These are phyloP conservation scores for Marasmius sp. DNA, from an alignment of 1,284 basidiomycete species.

Conservation along the genomic window DNA sequence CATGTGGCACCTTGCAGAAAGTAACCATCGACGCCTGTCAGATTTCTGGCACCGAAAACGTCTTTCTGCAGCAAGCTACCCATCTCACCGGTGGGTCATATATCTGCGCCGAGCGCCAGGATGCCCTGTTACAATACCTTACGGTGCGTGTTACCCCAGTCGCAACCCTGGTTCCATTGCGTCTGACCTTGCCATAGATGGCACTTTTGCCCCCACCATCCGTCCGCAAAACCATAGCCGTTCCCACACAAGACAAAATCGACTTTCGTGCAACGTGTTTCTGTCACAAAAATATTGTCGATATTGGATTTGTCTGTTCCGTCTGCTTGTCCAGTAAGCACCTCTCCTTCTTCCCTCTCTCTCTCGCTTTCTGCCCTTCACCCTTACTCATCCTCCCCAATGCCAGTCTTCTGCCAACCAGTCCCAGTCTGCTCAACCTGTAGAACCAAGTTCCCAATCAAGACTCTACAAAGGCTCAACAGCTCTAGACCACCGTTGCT, in stretches of 20 bases:
- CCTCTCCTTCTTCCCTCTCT: conserved; percentile 4
- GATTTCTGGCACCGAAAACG: conserved; percentile 85
- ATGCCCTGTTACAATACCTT: conserved; percentile 85
- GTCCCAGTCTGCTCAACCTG: conserved; percentile 94
- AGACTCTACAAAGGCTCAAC: conserved; percentile 80
- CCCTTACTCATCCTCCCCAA: not conserved
- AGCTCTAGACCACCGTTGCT: conserved; percentile 41
- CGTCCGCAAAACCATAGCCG: conserved; percentile 76
- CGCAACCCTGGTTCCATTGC: conserved; percentile 3
- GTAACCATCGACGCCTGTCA: conserved; percentile 96
- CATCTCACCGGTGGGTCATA: conserved; percentile 95
- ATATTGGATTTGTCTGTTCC: conserved; percentile 97
- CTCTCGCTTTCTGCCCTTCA: conserved; percentile 10
- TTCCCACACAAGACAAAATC: conserved; percentile 92
- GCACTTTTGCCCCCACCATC: conserved; percentile 85
- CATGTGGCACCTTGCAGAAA: conserved; percentile 55
- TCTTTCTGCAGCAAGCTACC: conserved; percentile 96
- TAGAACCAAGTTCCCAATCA: conserved; percentile 94
- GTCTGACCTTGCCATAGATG: conserved; percentile 56
- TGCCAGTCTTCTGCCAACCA: conserved; percentile 85
- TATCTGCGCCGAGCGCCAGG: conserved; percentile 78
- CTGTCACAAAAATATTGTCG: conserved; percentile 96
- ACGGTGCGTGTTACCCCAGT: conserved; percentile 48
- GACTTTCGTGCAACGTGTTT: conserved; percentile 99
- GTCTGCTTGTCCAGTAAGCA: conserved; percentile 90